Evolutionary conservation across 2,329 filamentous ascomycete genomes (phyloP).

Genomic region (Penicillium sp.): DNA sequence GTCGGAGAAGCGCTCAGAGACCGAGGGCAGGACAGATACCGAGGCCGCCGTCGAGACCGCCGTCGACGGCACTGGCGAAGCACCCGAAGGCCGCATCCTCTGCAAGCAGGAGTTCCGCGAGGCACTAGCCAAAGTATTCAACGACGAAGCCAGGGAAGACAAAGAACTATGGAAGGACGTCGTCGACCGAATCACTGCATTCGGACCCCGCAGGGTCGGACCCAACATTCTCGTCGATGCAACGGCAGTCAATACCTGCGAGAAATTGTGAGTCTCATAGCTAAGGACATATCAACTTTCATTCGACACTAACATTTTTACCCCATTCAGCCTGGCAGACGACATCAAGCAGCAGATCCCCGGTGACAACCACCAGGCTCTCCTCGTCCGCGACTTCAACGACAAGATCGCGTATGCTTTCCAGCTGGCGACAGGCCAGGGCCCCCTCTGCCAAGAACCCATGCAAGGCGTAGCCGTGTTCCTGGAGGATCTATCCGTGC

Average conservation of each 20-base stretch:
- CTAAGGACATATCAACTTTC: background rate
- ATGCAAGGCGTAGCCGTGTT: constrained; percentile 90
- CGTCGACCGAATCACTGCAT: constrained; percentile 79
- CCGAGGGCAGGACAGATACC: constrained; percentile 40
- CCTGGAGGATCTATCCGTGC: constrained; percentile 71
- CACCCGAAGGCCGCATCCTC: constrained; percentile 59
- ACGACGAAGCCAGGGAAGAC: constrained; percentile 65
- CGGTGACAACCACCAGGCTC: constrained; percentile 26
- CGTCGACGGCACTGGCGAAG: constrained; percentile 50
- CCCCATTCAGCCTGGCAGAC: constrained; percentile 38
- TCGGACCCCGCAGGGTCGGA: constrained; percentile 78
- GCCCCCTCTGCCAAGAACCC: constrained; percentile 87
- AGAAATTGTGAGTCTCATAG: constrained; percentile 60
- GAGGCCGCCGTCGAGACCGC: constrained; percentile 48
- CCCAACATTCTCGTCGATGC: constrained; percentile 87
- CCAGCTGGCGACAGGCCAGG: constrained; percentile 83
- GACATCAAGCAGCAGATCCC: constrained; percentile 33
- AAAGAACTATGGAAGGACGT: constrained; percentile 72
- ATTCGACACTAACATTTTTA: background rate
- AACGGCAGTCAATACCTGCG: constrained; percentile 67
- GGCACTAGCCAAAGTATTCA: constrained; percentile 62
- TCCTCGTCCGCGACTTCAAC: constrained; percentile 62
- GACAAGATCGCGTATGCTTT: constrained; percentile 94
- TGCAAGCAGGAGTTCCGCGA: constrained; percentile 72
- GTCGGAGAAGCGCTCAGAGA: constrained; percentile 60